Evolutionary conservation across 805 yeast genomes (phyloP), one percentile per base, ranked within the genome.

Genomic region (Pichia insulana): DNA sequence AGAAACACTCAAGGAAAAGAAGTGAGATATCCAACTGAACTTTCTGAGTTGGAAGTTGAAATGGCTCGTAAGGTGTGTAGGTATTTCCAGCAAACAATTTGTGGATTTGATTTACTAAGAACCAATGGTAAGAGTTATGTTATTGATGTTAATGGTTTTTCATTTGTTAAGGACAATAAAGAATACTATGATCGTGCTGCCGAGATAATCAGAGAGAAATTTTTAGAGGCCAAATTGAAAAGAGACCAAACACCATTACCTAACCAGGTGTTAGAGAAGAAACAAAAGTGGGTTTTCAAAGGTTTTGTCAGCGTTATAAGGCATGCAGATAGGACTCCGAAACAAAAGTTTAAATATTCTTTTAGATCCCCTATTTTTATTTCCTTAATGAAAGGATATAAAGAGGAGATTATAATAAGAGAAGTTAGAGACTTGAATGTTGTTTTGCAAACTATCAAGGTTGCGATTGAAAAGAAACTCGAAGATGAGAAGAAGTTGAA

Each of bases 251-350:
- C 58, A 61, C 41, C 64, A 62, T 40, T 65, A 64, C 50, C 57
- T 59, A 44, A 58, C 54, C 36, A 48, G 63, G 62, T 45, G 42
- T 78, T 75, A 48, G 82, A 77, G 47, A 77, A 77, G 62, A 74
- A 76, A 50, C 96, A 90, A 59, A 90, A 90, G 64, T 92, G 99
- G 99, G 86, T 85, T 6, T 82, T 92, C 63, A 92, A 92, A 62
- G 97, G 97, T 15, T 68, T 85, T 64, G 95, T 92, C 10, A 73
- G 83, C 15, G 94, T 90, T 25, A 82, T 92, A 42, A 78, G 99
- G 53, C 99, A 92, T 63, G 99, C 97, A 7, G 99, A 92, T 60
- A 76, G 99, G 59, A 92, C 99, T 0, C 99, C 99, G 13, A 92
- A 92, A 61, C 98, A 92, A 65, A 92, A 92, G 61, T 86, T 92